These are phyloP conservation scores for Lolium rigidum DNA, from an alignment of 176 grass and related monocot species.

Conservation along the genomic window DNA sequence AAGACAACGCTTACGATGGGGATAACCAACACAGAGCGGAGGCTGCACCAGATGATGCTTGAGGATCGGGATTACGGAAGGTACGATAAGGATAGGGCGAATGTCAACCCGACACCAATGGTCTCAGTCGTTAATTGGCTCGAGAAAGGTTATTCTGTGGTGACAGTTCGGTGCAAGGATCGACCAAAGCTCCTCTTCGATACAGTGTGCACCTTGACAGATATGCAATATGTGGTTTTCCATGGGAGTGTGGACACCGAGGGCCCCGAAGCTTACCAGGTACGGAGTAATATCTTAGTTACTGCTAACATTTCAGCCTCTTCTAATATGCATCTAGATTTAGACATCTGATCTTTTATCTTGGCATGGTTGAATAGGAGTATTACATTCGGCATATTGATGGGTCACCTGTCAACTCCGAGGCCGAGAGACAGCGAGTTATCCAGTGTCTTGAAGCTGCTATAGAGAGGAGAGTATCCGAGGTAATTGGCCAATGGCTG, in stretches of 20 bases:
- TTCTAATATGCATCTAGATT: conserved; percentile 15
- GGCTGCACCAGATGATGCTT: conserved; percentile 95
- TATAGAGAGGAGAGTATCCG: conserved; percentile 87
- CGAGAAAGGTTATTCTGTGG: conserved; percentile 92
- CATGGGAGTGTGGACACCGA: conserved; percentile 83
- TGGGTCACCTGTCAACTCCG: conserved; percentile 83
- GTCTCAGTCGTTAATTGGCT: conserved; percentile 83
- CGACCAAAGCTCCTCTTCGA: conserved; percentile 93
- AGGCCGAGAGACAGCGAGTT: conserved; percentile 82
- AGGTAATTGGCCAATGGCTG: conserved; percentile 54
- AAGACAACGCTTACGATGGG: conserved; percentile 60
- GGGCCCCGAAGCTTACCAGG: conserved; percentile 86
- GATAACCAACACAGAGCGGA: conserved; percentile 67
- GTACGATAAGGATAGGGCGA: conserved; percentile 43
- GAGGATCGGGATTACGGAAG: conserved; percentile 84
- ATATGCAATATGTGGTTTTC: conserved; percentile 98
- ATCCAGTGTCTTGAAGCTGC: conserved; percentile 92
- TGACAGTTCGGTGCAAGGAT: conserved; percentile 83
- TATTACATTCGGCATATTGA: conserved; percentile 87
- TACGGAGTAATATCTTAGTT: conserved; percentile 20
- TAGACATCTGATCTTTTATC: conserved; percentile 34
- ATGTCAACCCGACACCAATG: conserved; percentile 42
- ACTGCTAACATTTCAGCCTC: conserved; percentile 19
- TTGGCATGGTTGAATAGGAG: conserved; percentile 63
- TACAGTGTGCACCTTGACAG: conserved; percentile 87